Percentiles rank a stretch among this genome's conserved stretches.
Conservation (phyloP, 2,329 filamentous ascomycete genomes). For the Blastomyces gilchristii region DNA sequence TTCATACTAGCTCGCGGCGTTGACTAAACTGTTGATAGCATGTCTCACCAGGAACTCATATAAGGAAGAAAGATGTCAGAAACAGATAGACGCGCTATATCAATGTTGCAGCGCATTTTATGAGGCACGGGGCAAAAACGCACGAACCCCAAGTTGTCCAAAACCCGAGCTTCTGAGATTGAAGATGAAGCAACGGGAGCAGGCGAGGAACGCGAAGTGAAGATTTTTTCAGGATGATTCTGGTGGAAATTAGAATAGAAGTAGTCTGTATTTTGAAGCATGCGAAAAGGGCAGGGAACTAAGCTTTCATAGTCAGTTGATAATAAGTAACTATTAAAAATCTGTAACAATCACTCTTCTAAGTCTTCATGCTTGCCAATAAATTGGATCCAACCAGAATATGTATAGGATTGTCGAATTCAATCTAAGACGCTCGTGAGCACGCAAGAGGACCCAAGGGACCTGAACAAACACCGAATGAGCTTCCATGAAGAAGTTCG, state of each 20-base stretch:
- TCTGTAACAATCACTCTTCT: slow-evolving; percentile 42
- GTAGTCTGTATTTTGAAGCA: neutral
- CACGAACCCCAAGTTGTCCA: slow-evolving; percentile 72
- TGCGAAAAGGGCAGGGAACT: slow-evolving; percentile 12
- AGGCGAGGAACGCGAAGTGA: slow-evolving; percentile 1
- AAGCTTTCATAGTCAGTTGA: neutral
- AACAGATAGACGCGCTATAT: slow-evolving; percentile 73
- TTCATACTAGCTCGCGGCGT: neutral
- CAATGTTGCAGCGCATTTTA: slow-evolving; percentile 91
- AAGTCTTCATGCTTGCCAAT: slow-evolving; percentile 42
- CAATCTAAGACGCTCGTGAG: slow-evolving; percentile 94
- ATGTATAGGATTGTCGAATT: slow-evolving; percentile 54
- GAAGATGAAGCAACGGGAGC: slow-evolving; percentile 68
- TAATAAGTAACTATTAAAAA: slow-evolving; percentile 9
- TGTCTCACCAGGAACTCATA: slow-evolving; percentile 78
- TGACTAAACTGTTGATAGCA: slow-evolving; percentile 41
- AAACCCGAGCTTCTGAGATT: slow-evolving; percentile 67
- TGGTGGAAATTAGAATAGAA: neutral
- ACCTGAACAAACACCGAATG: slow-evolving; percentile 87
- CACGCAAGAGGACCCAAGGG: slow-evolving; percentile 74
- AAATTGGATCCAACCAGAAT: slow-evolving; percentile 53
- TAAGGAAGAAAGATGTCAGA: slow-evolving; percentile 72
- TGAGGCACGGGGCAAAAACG: slow-evolving; percentile 62
- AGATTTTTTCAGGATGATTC: too few species aligned
- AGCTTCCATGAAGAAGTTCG: slow-evolving; percentile 32